Percentiles rank a stretch among this genome's conserved stretches.
Conservation (phyloP, 2,329 filamentous ascomycete genomes). For the Albophoma yamanashiensis region DNA sequence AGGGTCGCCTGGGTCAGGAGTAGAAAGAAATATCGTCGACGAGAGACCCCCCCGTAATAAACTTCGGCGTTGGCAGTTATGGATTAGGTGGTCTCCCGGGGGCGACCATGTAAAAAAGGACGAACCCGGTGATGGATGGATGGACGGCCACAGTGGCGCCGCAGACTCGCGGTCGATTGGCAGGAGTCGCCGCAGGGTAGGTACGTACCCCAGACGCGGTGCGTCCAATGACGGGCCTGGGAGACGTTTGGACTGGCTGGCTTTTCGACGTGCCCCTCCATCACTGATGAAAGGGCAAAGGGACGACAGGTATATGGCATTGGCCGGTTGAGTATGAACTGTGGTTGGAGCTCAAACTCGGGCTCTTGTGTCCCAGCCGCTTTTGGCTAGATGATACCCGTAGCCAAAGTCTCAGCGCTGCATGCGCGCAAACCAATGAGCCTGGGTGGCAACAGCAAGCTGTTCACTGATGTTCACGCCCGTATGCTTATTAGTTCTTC, state of each 20-base stretch:
- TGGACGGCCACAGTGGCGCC: not conserved
- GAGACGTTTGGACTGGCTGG: not conserved
- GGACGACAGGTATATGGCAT: not conserved
- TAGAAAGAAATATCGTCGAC: not conserved
- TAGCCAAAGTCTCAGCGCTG: not conserved
- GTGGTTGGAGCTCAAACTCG: not conserved
- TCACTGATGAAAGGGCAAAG: not conserved
- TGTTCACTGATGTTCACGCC: not conserved
- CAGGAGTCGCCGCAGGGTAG: not conserved
- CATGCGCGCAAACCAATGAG: not conserved
- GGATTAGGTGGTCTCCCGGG: slow-evolving; percentile 8
- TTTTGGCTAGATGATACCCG: not conserved
- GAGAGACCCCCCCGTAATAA: not conserved
- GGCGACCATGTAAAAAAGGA: not conserved
- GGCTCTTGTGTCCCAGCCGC: not conserved
- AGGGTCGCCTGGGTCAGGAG: not conserved
- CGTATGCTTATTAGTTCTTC: not conserved
- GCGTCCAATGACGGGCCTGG: not conserved
- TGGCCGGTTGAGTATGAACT: not conserved
- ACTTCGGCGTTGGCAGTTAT: not conserved
- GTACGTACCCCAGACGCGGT: not conserved
- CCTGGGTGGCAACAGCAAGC: not conserved
- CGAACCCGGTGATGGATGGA: not conserved
- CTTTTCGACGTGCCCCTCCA: not conserved
- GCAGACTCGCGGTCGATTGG: not conserved